Conservation (phyloP, 169 alveolate genomes). For the Cryptosporidium meleagridis region DNA sequence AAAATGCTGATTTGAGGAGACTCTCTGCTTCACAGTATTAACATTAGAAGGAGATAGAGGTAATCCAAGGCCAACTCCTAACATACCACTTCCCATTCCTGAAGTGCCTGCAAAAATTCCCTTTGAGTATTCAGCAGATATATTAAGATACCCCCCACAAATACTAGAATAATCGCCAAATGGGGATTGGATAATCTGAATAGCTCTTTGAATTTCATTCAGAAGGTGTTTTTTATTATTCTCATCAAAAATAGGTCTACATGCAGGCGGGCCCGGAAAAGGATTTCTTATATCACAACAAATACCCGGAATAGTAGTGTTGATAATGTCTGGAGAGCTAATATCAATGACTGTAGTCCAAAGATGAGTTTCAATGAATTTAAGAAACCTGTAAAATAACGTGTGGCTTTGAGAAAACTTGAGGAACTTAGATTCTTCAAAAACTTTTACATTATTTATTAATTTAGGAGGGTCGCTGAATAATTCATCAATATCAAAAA, state of each 20-base stretch:
- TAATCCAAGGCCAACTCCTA: not conserved
- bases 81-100: not conserved
- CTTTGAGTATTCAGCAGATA: not conserved
- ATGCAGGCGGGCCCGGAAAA: conserved; percentile 72
- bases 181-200: conserved; percentile 65
- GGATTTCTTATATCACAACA: conserved; percentile 74
- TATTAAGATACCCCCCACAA: conserved; percentile 53
- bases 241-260: conserved; percentile 65
- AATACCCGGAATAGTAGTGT: conserved; percentile 33
- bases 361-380: conserved; percentile 53
- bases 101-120: not conserved
- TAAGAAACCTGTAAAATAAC: conserved; percentile 52
- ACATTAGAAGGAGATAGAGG: conserved; percentile 2
- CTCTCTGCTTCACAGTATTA: not conserved
- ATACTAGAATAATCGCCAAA: conserved; percentile 66
- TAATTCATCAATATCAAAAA: conserved; percentile 22
- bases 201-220: conserved; percentile 56
- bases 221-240: conserved; percentile 25
- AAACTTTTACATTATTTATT: conserved; percentile 27
- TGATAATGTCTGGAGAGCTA: conserved; percentile 64
- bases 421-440: conserved; percentile 48
- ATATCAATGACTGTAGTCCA: conserved; percentile 74
- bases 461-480: conserved; percentile 36
- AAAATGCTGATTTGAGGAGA: not conserved
- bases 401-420: conserved; percentile 53